phyloP scores from a whole-genome alignment of 2,329 filamentous ascomycete genomes.

The Clonostachys sp. region DNA sequence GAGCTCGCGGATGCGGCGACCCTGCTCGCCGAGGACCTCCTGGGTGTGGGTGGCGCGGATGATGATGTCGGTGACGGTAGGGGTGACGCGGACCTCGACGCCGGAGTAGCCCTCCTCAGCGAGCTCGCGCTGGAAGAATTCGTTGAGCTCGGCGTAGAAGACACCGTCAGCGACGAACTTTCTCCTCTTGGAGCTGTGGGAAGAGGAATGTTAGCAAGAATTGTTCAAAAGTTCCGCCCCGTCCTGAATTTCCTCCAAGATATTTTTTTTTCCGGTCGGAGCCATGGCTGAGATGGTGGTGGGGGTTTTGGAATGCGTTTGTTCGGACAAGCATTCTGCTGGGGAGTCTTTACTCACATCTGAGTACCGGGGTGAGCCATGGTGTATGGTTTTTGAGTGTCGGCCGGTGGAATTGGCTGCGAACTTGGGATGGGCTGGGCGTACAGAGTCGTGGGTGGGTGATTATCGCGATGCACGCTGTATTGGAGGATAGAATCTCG shows the following conservation, averaged over 20 bases:
- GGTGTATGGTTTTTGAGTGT: constrained; percentile 33
- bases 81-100: constrained; percentile 99
- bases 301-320: too few species aligned
- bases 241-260: too few species aligned
- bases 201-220: neutral
- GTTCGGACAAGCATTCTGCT: too few species aligned
- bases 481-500: constrained; percentile 4
- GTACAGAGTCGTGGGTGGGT: too few species aligned
- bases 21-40: constrained; percentile 99
- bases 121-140: constrained; percentile 99
- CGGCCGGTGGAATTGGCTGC: constrained; percentile 22
- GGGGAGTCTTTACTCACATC: constrained; percentile 43
- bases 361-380: constrained; percentile 59
- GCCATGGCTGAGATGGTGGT: too few species aligned
- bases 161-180: constrained; percentile 98
- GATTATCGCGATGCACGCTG: too few species aligned
- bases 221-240: too few species aligned
- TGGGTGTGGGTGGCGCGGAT: constrained; percentile 99
- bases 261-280: too few species aligned
- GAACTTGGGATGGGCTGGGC: constrained; percentile 7
- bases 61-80: constrained; percentile 99
- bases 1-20: constrained; percentile 99
- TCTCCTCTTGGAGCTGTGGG: constrained; percentile 77
- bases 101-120: constrained; percentile 99
- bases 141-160: constrained; percentile 99